phyloP scores from a whole-genome alignment of 768 basidiomycete species.

The Calocera cornea region DNA sequence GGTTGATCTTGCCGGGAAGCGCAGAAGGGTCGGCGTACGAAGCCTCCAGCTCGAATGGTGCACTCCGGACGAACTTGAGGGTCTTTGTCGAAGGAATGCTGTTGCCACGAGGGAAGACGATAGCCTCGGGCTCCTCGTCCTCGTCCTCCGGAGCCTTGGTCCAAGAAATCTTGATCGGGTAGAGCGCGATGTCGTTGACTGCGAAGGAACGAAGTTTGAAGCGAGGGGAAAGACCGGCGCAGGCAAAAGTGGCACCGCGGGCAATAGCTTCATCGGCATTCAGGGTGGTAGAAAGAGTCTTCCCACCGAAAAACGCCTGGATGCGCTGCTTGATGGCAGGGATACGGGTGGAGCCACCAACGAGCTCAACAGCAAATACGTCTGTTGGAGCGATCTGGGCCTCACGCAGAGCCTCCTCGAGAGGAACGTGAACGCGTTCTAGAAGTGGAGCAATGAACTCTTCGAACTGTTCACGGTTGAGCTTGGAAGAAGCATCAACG shows the following conservation, averaged over 20 bases:
- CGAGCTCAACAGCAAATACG: constrained; percentile 80
- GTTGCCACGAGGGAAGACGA: constrained; percentile 81
- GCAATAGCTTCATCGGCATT: constrained; percentile 98
- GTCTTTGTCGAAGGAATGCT: constrained; percentile 85
- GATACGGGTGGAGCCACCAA: constrained; percentile 86
- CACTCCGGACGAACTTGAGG: constrained; percentile 84
- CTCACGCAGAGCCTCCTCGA: constrained; percentile 65
- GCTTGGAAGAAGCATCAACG: constrained; percentile 76
- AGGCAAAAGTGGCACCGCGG: constrained; percentile 91
- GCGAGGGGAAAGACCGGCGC: constrained; percentile 91
- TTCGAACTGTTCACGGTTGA: constrained; percentile 75
- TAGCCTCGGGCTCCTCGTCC: constrained; percentile 75
- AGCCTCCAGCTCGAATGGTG: constrained; percentile 78
- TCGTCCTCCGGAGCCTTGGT: constrained; percentile 55
- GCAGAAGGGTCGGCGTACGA: constrained; percentile 54
- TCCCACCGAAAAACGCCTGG: constrained; percentile 67
- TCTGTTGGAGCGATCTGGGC: constrained; percentile 72
- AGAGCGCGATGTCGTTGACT: constrained; percentile 70
- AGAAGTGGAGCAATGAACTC: constrained; percentile 60
- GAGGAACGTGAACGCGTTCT: constrained; percentile 57
- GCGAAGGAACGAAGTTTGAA: constrained; percentile 97
- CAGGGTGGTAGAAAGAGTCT: constrained; percentile 76
- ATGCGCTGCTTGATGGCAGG: constrained; percentile 85
- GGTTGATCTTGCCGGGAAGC: constrained; percentile 70
- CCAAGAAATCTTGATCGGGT: constrained; percentile 89